Base-by-base conservation (phyloP, 2,329 filamentous ascomycete species). In the Dryadomyces quercivorus region DNA sequence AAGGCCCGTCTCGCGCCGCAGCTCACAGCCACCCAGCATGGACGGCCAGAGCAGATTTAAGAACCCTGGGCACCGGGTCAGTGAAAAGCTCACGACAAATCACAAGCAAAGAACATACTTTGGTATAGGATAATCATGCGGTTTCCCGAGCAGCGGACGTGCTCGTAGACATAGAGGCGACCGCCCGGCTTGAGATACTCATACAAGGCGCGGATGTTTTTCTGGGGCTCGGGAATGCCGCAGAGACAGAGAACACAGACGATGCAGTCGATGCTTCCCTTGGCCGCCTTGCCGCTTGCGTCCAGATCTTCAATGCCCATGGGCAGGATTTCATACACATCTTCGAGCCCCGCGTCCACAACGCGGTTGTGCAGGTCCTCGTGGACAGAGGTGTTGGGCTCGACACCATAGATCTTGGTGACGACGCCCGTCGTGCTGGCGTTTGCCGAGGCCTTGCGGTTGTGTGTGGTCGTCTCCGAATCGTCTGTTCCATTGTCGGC, bases 131-230 rank as follows among this genome's bases (percentile, higher is more conserved):
- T 57, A 61, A 80, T 68, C 22, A 66, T 62, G 61, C 68, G 67
- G 10, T 67, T 69, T 5, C 64, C 60, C 46, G 67, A 66, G 51
- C 65, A 66, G 54, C 65, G 63, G 43, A 85, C 77, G 61, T 85
- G 81, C 68, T 85, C 81, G 59, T 75, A 84, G 1, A 80, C 72
- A 57, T 82, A 80, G 80, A 80, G 84, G 42, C 75, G 68, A 0
- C 81, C 81, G 5, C 81, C 81, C 5, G 77, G 75, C 66, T 80
- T 82, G 56, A 85, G 69, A 52, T 76, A 74, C 36, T 70, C 66
- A 63, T 82, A 83, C 34, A 85, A 64, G 58, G 75, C 72, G 55
- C 65, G 66, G 57, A 81, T 73, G 56, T 82, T 79, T 59, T 69
- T 66, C 61, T 77, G 68, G 3, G 79, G 80, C 3, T 80, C 74